A percentile compares a stretch with the other conserved stretches of the same genome.
Conservation (phyloP, 1,284 basidiomycete species). For the Phellopilus nigrolimitatus region DNA sequence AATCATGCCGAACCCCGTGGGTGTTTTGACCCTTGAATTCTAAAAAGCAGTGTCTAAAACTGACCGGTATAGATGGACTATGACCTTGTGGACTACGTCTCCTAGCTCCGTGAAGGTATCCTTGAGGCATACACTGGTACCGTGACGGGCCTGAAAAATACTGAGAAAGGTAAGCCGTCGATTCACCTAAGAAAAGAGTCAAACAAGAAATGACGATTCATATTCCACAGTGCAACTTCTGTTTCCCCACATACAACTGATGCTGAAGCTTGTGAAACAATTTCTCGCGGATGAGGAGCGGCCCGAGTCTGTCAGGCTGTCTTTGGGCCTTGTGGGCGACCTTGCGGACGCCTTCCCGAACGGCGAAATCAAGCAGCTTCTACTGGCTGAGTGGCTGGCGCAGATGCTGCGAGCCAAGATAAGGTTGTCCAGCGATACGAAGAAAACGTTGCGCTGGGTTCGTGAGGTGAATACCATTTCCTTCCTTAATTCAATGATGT, state of each 20-base stretch:
- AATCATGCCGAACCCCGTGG: conserved; percentile 79
- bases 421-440: conserved; percentile 64
- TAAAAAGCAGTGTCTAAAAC: conserved; percentile 3
- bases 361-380: conserved; percentile 74
- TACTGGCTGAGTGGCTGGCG: conserved; percentile 82
- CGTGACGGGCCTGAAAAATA: conserved; percentile 84
- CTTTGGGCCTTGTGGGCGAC: conserved; percentile 88
- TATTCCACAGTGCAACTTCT: conserved; percentile 52
- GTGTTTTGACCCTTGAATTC: conserved; percentile 31
- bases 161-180: conserved; percentile 57
- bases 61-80: conserved; percentile 61
- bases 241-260: conserved; percentile 59
- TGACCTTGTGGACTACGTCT: conserved; percentile 91
- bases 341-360: conserved; percentile 83
- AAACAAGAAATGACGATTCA: conserved; percentile 6
- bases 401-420: conserved; percentile 69
- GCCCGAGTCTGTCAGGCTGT: conserved; percentile 73
- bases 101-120: conserved; percentile 89
- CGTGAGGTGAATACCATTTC: conserved; percentile 65
- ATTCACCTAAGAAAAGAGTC: not conserved
- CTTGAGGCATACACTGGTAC: conserved; percentile 96
- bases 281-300: conserved; percentile 82
- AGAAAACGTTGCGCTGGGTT: conserved; percentile 79
- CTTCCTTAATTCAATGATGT: too few relatives aligned
- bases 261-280: conserved; percentile 80